These are phyloP conservation scores for Pseudocercospora vitis DNA, from an alignment of 2,329 filamentous ascomycete species.

Conservation along the genomic window DNA sequence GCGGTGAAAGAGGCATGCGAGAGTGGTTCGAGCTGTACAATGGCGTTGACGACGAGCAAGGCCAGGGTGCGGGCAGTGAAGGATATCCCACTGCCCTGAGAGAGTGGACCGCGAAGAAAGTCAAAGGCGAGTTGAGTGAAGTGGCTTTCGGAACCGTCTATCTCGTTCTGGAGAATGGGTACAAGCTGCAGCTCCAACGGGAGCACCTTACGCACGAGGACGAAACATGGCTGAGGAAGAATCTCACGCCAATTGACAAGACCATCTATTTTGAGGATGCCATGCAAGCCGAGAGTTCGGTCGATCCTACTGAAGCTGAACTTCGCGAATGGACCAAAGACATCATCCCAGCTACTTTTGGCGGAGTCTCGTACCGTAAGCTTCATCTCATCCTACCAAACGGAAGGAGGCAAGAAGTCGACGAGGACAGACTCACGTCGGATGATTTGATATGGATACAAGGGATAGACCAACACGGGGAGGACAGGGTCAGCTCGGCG, in stretches of 20 bases:
- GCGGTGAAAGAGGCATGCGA: slow-evolving; percentile 24
- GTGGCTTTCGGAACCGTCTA: not conserved
- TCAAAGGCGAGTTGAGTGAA: slow-evolving; percentile 8
- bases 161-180: not conserved
- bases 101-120: slow-evolving; percentile 8
- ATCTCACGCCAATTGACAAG: not conserved
- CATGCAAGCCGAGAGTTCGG: not conserved
- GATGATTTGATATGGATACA: slow-evolving; percentile 7
- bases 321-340: not conserved
- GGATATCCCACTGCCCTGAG: slow-evolving; percentile 9
- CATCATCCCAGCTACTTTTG: not conserved
- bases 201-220: not conserved
- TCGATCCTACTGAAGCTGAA: not conserved
- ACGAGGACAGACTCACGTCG: slow-evolving; percentile 2
- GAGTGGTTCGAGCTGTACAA: slow-evolving; percentile 12
- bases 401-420: slow-evolving; percentile 9
- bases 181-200: not conserved
- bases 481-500: not conserved
- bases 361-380: not conserved
- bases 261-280: not conserved
- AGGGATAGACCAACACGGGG: not conserved
- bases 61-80: no score
- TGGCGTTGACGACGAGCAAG: no score
- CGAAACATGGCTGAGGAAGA: not conserved
- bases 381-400: slow-evolving; percentile 14